A percentile compares a stretch with the other conserved stretches of the same genome.
Conservation (phyloP, 1,139 yeast genomes). For the Blastobotrys indianensis region DNA sequence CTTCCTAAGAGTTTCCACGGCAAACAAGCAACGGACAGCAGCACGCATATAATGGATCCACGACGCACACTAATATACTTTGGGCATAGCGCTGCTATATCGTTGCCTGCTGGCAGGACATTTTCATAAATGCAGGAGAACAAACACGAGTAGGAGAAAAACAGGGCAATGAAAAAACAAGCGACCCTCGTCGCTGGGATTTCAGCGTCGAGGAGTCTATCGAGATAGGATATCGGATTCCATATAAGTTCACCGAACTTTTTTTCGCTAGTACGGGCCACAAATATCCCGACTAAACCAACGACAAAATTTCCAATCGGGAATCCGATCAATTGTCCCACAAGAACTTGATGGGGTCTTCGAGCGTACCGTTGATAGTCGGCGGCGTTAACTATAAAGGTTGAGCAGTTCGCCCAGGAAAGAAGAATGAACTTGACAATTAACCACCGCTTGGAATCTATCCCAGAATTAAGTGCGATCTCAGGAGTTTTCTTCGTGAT, state of each 20-base stretch:
- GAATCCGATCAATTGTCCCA: conserved; percentile 53
- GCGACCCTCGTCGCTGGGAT: conserved; percentile 64
- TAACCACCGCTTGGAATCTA: conserved; percentile 56
- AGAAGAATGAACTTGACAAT: conserved; percentile 64
- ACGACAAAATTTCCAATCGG: conserved; percentile 69
- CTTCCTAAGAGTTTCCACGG: conserved; percentile 72
- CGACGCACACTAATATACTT: conserved; percentile 45
- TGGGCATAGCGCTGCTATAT: conserved; percentile 51
- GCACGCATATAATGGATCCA: conserved; percentile 30
- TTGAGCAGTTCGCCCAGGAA: conserved; percentile 69
- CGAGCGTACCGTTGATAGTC: conserved; percentile 73
- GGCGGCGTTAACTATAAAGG: conserved; percentile 71
- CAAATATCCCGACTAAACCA: conserved; percentile 68
- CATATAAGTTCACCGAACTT: conserved; percentile 61
- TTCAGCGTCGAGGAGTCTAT: conserved; percentile 30
- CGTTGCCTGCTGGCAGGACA: conserved; percentile 56
- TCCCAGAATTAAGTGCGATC: conserved; percentile 44
- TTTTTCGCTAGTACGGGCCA: conserved; percentile 61
- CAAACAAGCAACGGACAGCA: conserved; percentile 28
- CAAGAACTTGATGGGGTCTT: conserved; percentile 41
- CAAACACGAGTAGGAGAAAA: conserved; percentile 48
- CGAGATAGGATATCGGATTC: conserved; percentile 31
- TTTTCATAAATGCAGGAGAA: conserved; percentile 43
- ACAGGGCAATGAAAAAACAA: conserved; percentile 60
- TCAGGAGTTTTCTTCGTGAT: conserved; percentile 29